Conservation (phyloP, 2,329 filamentous ascomycete genomes). For the Colletotrichum musae region DNA sequence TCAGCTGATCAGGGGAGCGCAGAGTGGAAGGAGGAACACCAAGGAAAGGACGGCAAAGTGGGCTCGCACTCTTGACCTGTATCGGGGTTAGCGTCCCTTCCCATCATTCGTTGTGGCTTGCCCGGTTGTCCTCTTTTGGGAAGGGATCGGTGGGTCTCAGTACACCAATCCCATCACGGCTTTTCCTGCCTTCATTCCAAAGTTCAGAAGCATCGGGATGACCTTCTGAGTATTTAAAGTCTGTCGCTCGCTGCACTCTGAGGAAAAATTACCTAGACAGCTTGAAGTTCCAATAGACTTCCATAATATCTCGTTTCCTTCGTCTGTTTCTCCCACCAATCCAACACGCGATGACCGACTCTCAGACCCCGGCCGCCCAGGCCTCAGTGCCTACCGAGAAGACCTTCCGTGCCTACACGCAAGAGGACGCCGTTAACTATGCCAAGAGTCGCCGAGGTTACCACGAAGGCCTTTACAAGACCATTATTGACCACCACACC, state of each 20-base stretch:
- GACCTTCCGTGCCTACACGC: constrained; percentile 62
- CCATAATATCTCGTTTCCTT: background rate
- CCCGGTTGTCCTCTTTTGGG: constrained; percentile 11
- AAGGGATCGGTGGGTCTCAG: background rate
- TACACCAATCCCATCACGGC: constrained; percentile 5
- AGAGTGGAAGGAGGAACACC: background rate
- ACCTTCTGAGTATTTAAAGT: background rate
- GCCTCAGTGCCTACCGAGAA: constrained; percentile 37
- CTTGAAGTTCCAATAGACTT: background rate
- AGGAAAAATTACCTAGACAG: background rate
- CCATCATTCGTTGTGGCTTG: constrained; percentile 14
- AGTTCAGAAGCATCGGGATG: background rate
- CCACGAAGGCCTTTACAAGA: constrained; percentile 60
- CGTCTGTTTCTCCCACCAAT: background rate
- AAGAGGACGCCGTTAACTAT: constrained; percentile 60
- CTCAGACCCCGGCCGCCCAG: constrained; percentile 6
- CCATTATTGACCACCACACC: constrained; percentile 62
- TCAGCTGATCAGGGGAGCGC: background rate
- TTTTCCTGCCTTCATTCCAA: constrained; percentile 2
- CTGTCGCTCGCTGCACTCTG: background rate
- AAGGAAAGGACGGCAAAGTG: constrained; percentile 7
- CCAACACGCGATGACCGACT: constrained; percentile 18
- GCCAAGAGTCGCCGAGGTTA: constrained; percentile 60
- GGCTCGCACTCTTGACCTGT: constrained; percentile 40
- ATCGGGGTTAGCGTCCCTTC: constrained; percentile 27